Percentiles rank a stretch among this genome's conserved stretches.
These are phyloP conservation scores for Colletotrichum chrysophilum DNA, from an alignment of 2,329 filamentous ascomycete species.

Conservation along the genomic window DNA sequence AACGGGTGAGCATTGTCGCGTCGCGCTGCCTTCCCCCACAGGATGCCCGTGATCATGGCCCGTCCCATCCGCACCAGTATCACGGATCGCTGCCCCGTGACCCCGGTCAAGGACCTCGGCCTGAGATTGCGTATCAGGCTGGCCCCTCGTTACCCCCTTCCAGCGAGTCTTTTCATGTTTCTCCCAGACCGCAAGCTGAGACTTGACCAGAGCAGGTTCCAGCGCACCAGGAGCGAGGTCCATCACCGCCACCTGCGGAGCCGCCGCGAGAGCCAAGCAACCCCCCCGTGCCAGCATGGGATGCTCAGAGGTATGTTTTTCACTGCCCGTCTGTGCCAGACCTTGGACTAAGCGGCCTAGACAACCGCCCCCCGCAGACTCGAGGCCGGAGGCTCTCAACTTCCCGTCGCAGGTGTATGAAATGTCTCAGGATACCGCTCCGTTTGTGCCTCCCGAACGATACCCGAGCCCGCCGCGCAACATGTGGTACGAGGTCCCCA, in stretches of 20 bases:
- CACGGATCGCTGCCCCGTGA: constrained; percentile 12
- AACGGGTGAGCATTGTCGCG: constrained; percentile 36
- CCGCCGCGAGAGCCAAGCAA: constrained; percentile 39
- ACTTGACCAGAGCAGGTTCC: constrained; percentile 45
- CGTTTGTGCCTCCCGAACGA: constrained; percentile 77
- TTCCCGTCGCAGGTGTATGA: constrained; percentile 80
- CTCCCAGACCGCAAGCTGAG: constrained; percentile 56
- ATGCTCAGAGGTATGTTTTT: constrained; percentile 56
- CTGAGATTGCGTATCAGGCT: constrained; percentile 24
- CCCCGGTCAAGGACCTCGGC: constrained; percentile 23
- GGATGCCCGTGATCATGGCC: constrained; percentile 11
- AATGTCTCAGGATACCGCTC: constrained; percentile 78
- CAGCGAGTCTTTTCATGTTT: constrained; percentile 37
- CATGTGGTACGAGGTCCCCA: constrained; percentile 88
- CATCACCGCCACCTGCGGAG: constrained; percentile 35
- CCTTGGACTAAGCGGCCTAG: constrained; percentile 42
- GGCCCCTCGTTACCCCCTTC: constrained; percentile 28
- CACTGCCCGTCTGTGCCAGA: not conserved
- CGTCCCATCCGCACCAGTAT: constrained; percentile 11
- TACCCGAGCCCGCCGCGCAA: constrained; percentile 86
- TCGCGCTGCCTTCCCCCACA: constrained; percentile 24
- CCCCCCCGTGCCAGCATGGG: constrained; percentile 45
- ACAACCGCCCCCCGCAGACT: constrained; percentile 67
- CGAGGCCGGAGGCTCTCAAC: constrained; percentile 84
- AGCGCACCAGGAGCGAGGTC: constrained; percentile 4